Evolutionary conservation across 495 filamentous ascomycete species (phyloP).

Genomic region (Penicillium silybi): DNA sequence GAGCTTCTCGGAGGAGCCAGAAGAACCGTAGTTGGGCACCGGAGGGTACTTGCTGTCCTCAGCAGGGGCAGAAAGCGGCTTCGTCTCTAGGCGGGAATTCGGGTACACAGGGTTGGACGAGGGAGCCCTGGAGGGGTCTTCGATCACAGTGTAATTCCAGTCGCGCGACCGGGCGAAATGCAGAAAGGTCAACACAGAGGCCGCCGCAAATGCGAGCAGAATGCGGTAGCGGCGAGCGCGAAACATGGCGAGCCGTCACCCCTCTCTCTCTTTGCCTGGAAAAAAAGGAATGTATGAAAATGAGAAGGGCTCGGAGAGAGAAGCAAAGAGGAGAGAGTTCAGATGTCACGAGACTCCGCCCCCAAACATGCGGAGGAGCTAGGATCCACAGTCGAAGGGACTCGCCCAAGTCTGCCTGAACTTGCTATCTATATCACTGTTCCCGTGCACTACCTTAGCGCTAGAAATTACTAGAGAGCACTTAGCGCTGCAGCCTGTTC

Average conservation of each 20-base stretch:
- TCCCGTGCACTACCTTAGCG: neutral
- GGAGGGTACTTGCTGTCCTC: conserved; percentile 11
- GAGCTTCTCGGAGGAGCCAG: neutral
- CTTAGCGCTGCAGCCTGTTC: neutral
- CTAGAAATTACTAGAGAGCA: neutral
- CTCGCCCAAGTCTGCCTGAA: neutral
- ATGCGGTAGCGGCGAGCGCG: conserved; percentile 74
- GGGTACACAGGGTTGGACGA: neutral
- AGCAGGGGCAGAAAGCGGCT: neutral
- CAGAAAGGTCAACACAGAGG: conserved; percentile 61
- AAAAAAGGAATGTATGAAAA: neutral
- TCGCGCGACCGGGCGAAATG: conserved; percentile 51
- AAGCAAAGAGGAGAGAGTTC: conserved; percentile 2
- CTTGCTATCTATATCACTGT: neutral
- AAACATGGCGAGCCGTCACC: conserved; percentile 52
- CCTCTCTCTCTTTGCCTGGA: neutral
- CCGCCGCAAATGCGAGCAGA: conserved; percentile 64
- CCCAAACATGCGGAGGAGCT: conserved; percentile 7
- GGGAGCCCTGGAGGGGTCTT: conserved; percentile 6
- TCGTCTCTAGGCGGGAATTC: neutral
- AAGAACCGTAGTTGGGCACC: conserved; percentile 10
- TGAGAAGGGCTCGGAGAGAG: conserved; percentile 1
- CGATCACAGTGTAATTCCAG: conserved; percentile 17
- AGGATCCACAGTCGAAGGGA: conserved; percentile 16
- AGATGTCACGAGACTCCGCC: conserved; percentile 16